Percentiles rank a stretch among this genome's conserved stretches.
Evolutionary conservation across 2,329 filamentous ascomycete species (phyloP).

Genomic region (Pestalotiopsis sp.): DNA sequence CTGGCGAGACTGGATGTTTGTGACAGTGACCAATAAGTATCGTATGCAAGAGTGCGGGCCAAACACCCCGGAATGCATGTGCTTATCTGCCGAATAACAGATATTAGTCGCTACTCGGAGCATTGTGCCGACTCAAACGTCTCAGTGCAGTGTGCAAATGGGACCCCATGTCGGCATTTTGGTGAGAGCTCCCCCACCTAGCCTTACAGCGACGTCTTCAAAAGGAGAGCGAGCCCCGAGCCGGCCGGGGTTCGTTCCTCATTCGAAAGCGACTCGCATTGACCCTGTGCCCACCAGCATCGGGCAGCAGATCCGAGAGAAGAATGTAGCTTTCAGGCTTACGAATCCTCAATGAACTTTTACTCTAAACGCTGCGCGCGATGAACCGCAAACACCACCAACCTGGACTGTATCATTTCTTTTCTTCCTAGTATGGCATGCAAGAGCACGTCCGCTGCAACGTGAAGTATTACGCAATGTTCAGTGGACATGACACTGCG

Average conservation of each 20-base stretch:
- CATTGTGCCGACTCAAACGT: not conserved
- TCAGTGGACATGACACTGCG: not conserved
- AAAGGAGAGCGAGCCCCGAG: not conserved
- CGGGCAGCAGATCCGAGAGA: not conserved
- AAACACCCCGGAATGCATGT: not conserved
- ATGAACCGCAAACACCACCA: not conserved
- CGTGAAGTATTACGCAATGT: not conserved
- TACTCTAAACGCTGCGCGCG: not conserved
- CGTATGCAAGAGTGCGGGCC: not conserved
- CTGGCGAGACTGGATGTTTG: not conserved
- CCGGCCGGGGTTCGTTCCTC: not conserved
- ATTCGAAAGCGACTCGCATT: not conserved
- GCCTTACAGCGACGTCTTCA: not conserved
- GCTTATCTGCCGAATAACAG: not conserved
- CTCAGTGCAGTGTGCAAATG: not conserved
- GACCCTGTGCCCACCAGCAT: not conserved
- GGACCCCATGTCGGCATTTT: not conserved
- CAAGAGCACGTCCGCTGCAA: not conserved
- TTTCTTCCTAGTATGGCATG: not conserved
- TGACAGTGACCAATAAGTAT: not conserved
- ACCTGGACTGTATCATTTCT: not conserved
- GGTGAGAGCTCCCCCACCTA: not conserved
- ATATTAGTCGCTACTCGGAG: not conserved
- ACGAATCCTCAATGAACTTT: not conserved
- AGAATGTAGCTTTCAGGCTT: not conserved